Conservation (phyloP, 192 early-diverging fungal genomes). For the Entomortierella chlamydospora region DNA sequence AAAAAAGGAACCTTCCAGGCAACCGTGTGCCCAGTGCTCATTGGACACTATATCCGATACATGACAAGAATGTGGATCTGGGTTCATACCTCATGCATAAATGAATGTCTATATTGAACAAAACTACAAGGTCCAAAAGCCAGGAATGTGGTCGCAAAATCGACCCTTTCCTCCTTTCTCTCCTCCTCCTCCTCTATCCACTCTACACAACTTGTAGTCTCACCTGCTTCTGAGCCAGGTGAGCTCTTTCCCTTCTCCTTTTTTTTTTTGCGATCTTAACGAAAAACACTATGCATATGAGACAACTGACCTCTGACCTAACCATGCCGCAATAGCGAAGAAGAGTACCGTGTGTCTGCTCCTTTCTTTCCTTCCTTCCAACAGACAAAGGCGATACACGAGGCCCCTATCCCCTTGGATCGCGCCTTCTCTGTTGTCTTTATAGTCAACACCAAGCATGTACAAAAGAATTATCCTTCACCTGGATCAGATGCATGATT, state of each 20-base stretch:
- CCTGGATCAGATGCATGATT: not conserved
- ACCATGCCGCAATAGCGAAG: too few relatives aligned
- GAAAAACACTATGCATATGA: too few relatives aligned
- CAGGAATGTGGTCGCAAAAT: conserved; percentile 21
- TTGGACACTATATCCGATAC: too few relatives aligned
- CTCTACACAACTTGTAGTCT: not conserved
- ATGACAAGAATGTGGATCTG: too few relatives aligned
- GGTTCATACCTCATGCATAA: too few relatives aligned
- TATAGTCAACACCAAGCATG: not conserved
- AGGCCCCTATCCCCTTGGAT: not conserved
- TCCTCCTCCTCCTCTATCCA: not conserved
- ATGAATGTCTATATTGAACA: not conserved
- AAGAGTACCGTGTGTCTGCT: not conserved
- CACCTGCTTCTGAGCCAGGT: conserved; percentile 5
- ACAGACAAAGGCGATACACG: not conserved
- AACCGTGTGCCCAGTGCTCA: too few relatives aligned
- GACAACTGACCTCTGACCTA: too few relatives aligned
- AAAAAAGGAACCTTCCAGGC: too few relatives aligned
- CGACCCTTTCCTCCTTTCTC: not conserved
- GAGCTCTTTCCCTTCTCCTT: conserved; percentile 3
- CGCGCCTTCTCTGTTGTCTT: not conserved
- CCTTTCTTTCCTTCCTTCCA: not conserved
- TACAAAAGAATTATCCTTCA: not conserved
- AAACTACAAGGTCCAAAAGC: not conserved
- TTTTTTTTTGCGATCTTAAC: conserved; percentile 1